Evolutionary conservation across 139 green algal species (phyloP), one percentile per base, ranked within the genome.

Genomic region (Asterochloris erici): DNA sequence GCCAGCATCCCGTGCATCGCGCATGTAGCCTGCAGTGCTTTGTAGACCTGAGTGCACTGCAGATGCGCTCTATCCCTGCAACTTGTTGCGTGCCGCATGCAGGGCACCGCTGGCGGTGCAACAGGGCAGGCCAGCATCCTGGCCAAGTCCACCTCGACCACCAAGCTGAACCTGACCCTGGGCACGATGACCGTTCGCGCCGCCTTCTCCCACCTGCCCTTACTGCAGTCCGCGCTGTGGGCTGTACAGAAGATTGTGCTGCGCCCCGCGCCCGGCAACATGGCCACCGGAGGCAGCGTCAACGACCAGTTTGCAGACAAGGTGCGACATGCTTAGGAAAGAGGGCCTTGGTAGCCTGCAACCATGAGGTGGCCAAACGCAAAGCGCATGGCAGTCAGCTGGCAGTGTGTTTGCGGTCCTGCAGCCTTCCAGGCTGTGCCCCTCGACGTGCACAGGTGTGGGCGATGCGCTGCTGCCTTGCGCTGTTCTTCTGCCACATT

Each of bases 181-280:
- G 92, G 91, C 0, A 78, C 74, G 11, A 86, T 88, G n/a, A 90
- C 85, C 0, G 27, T 90, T 60, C 82, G 92, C 0, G 89, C 81
- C 12, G 91, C 92, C 71, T 96, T 95, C 83, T 92, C 86, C 13
- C 90, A 96, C 85, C 86, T 96, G 14, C 86, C 86, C 17, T 85
- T 96, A 24, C 91, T 86, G 90, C 88, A 92, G n/a, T 77, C 86
- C 4, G 79, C 69, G 62, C 68, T 84, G n/a, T 76, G 76, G 21
- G 83, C 85, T 62, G 68, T 88, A 27, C 66, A 83, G 26, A 29
- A 69, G 19, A 81, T 90, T 54, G 75, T 87, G 79, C 69, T 84
- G 47, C 63, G 60, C 47, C 54, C 77, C 62, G 29, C 73, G 9
- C 14, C 62, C 29, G 68, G 77, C 79, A 85, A 84, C 73, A 38